A percentile compares a stretch with the other conserved stretches of the same genome.
Evolutionary conservation across 225 moss, liverwort and hornwort genomes (phyloP).

Genomic region (Polytrichum formosum): DNA sequence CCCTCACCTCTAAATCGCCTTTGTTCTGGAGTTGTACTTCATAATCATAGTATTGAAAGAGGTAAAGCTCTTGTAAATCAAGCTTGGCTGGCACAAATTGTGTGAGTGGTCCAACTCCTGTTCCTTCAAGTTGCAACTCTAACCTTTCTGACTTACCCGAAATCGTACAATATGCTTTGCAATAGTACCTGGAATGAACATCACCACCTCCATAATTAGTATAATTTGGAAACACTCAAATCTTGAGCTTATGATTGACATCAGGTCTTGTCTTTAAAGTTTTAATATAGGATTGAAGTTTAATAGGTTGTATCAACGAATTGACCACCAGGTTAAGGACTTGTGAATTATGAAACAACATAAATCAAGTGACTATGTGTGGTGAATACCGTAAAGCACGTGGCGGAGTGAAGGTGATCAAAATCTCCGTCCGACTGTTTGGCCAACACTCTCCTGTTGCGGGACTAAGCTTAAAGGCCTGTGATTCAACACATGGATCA

Average conservation of each 20-base stretch:
- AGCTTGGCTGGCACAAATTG: conserved; percentile 71
- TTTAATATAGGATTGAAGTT: too few species aligned
- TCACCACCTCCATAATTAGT: neutral
- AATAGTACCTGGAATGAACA: conserved; percentile 48
- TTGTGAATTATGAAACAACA: neutral
- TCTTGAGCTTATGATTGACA: too few species aligned
- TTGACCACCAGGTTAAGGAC: too few species aligned
- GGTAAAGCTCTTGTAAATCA: conserved; percentile 63
- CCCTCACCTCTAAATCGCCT: conserved; percentile 68
- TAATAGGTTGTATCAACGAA: too few species aligned
- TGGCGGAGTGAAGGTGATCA: conserved; percentile 62
- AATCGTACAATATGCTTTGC: conserved; percentile 75
- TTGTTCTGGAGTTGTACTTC: conserved; percentile 70
- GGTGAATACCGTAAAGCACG: conserved; percentile 52
- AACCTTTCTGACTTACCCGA: conserved; percentile 67
- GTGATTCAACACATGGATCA: neutral
- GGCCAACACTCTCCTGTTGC: conserved; percentile 90
- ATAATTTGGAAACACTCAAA: too few species aligned
- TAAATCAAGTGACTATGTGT: neutral
- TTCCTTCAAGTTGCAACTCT: conserved; percentile 64
- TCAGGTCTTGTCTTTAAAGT: too few species aligned
- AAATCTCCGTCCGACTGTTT: conserved; percentile 62
- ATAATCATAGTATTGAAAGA: conserved; percentile 68
- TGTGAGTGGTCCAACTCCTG: conserved; percentile 70
- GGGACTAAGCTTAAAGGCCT: conserved; percentile 74